These are phyloP conservation scores for Pythium apleroticum DNA, from an alignment of 352 stramenopile species.

Conservation along the genomic window DNA sequence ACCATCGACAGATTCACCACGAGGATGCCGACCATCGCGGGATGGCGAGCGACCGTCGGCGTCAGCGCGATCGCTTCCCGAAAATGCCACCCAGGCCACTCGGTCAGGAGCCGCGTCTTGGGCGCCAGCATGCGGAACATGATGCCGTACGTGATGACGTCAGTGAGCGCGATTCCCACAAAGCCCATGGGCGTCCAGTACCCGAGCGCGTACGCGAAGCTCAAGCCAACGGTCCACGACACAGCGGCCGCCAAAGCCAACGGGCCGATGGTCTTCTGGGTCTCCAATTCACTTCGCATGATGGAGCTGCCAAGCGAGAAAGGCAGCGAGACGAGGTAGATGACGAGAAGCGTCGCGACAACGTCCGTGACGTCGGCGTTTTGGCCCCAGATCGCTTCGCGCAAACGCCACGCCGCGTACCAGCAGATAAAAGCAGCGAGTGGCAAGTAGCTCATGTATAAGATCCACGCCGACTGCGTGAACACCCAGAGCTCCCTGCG, in stretches of 20 bases:
- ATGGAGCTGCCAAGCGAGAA: slow-evolving; percentile 22
- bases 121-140: slow-evolving; percentile 41
- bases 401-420: slow-evolving; percentile 19
- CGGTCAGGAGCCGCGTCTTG: slow-evolving; percentile 23
- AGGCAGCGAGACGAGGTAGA: slow-evolving; percentile 23
- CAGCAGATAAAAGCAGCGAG: slow-evolving; percentile 13
- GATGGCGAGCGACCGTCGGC: slow-evolving; percentile 26
- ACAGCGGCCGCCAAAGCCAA: slow-evolving; percentile 12
- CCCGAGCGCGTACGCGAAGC: slow-evolving; percentile 35
- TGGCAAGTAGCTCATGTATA: slow-evolving; percentile 27
- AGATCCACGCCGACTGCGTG: slow-evolving; percentile 21
- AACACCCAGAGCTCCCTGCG: slow-evolving; percentile 21
- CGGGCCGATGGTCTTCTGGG: slow-evolving; percentile 10
- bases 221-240: slow-evolving; percentile 20
- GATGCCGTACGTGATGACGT: slow-evolving; percentile 37
- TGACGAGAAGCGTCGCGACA: slow-evolving; percentile 18
- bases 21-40: slow-evolving; percentile 38
- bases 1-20: slow-evolving; percentile 52
- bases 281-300: slow-evolving; percentile 16
- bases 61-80: slow-evolving; percentile 25
- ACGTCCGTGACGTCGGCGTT: slow-evolving; percentile 28
- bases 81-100: slow-evolving; percentile 37
- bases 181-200: slow-evolving; percentile 43
- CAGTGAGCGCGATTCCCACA: slow-evolving; percentile 36
- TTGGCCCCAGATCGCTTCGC: slow-evolving; percentile 22